phyloP scores from a whole-genome alignment of 116 monocot genomes.

The Dioscorea cayenensis region DNA sequence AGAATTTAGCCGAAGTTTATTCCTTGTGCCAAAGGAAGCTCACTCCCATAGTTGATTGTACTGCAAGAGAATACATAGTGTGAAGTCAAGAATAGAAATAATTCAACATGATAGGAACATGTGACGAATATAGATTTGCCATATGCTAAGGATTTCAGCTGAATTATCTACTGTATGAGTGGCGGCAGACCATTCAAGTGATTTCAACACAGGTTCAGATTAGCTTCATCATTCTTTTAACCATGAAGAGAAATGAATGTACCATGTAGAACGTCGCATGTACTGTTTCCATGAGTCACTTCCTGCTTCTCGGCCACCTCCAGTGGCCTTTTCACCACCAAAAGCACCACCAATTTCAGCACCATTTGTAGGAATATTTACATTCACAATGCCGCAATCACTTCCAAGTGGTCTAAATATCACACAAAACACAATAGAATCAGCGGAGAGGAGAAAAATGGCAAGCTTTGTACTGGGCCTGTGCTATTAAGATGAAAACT shows the following conservation, averaged over 20 bases:
- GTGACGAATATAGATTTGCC: no score
- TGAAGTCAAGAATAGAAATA: no score
- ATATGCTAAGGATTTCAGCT: no score
- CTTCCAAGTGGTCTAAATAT: conserved; percentile 75
- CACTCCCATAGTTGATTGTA: conserved; percentile 92
- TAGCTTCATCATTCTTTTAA: no score
- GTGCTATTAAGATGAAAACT: no score
- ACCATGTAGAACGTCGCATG: conserved; percentile 96
- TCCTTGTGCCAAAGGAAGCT: conserved; percentile 90
- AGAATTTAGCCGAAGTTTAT: conserved; percentile 76
- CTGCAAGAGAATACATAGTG: conserved; percentile 26
- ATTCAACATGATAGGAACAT: no score
- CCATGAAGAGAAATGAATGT: neutral
- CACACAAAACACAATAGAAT: neutral
- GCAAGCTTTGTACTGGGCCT: neutral
- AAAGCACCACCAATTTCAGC: conserved; percentile 99
- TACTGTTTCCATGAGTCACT: conserved; percentile 99
- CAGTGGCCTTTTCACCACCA: conserved; percentile 98
- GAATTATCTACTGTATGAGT: no score
- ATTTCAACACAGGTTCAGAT: no score
- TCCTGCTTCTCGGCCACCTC: conserved; percentile 96
- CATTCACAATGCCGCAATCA: conserved; percentile 96
- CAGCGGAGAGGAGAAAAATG: neutral
- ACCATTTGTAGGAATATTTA: conserved; percentile 95
- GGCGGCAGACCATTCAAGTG: no score